A percentile compares a stretch with the other conserved stretches of the same genome.
Conservation (phyloP, 1,284 basidiomycete species). For the Phenoliferia sp. region DNA sequence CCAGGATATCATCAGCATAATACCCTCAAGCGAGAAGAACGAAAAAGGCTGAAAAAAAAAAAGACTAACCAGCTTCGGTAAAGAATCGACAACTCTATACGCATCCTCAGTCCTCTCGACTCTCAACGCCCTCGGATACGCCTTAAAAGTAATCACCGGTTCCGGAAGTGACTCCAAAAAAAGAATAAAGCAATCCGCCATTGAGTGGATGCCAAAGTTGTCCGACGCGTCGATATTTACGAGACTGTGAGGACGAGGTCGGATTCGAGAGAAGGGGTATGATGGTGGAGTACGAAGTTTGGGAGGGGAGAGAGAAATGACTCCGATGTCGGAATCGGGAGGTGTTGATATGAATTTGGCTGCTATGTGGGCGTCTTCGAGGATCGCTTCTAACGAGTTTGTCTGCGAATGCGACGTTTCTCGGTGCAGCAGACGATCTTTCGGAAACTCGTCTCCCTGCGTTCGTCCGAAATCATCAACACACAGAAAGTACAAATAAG, state of each 20-base stretch:
- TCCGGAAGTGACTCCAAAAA: conserved; percentile 14
- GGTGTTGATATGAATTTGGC: conserved; percentile 8
- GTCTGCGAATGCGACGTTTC: neutral
- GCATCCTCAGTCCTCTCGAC: conserved; percentile 21
- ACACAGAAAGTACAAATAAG: no score
- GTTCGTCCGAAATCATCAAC: neutral
- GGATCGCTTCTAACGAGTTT: neutral
- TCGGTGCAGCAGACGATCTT: neutral
- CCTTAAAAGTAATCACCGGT: conserved; percentile 14
- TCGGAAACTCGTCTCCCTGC: conserved; percentile 16
- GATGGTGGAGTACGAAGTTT: neutral
- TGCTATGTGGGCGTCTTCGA: neutral
- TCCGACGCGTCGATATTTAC: neutral
- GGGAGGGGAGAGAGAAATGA: conserved; percentile 12
- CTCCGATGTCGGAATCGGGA: conserved; percentile 21
- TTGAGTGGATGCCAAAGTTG: conserved; percentile 9
- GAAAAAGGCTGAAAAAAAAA: neutral
- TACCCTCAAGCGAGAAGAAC: neutral
- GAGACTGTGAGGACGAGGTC: neutral
- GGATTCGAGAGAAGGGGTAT: neutral
- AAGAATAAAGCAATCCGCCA: conserved; percentile 8
- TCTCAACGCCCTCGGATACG: conserved; percentile 13
- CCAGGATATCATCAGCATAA: neutral
- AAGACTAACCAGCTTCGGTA: conserved; percentile 17
- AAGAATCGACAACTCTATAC: conserved; percentile 8